A percentile compares a stretch with the other conserved stretches of the same genome.
Evolutionary conservation across 108 stramenopile species (phyloP).

Genomic region (Stephanodiscus triporus): DNA sequence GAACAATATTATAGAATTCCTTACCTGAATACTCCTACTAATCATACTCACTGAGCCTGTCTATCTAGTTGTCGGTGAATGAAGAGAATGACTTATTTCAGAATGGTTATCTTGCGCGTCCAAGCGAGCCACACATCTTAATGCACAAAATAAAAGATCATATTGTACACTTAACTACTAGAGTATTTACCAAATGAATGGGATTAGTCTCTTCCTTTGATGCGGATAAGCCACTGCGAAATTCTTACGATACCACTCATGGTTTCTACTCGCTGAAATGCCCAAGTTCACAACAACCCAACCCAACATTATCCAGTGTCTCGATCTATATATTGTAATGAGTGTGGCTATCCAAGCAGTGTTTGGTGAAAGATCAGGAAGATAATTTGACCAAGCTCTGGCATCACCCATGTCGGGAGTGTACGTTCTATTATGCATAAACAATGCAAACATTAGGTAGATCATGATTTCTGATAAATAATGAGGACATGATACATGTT

Average conservation of each 20-base stretch:
- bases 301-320: constrained; percentile 55
- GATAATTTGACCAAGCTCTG: constrained; percentile 8
- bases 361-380: not conserved
- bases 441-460: constrained; percentile 57
- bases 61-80: not conserved
- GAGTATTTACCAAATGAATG: constrained; percentile 40
- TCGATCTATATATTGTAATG: constrained; percentile 3
- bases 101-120: not conserved
- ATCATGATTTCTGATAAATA: constrained; percentile 78
- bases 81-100: not conserved
- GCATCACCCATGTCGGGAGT: not conserved
- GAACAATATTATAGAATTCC: not conserved
- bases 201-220: constrained; percentile 16
- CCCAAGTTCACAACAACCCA: constrained; percentile 70
- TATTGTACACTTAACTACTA: not conserved
- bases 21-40: not conserved
- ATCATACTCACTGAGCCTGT: not conserved
- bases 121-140: not conserved
- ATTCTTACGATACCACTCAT: constrained; percentile 59
- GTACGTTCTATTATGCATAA: constrained; percentile 27
- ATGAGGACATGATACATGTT: constrained; percentile 67
- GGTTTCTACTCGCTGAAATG: constrained; percentile 56
- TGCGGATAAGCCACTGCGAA: constrained; percentile 24
- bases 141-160: not conserved
- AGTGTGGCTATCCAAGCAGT: constrained; percentile 1